Conservation (phyloP, 495 filamentous ascomycete genomes). For the Penicillium cinerascens region DNA sequence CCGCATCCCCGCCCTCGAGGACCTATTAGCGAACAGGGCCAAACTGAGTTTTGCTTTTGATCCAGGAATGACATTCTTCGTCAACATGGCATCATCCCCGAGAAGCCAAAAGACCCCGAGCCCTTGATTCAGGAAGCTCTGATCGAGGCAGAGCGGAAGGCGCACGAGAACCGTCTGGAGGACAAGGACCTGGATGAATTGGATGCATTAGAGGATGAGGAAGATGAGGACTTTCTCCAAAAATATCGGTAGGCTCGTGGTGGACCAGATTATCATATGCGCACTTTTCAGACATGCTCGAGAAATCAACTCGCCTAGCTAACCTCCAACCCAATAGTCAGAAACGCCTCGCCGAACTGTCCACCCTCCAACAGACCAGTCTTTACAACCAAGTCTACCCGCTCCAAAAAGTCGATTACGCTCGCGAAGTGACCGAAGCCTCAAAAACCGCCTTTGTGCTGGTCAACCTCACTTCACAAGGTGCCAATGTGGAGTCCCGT, state of each 20-base stretch:
- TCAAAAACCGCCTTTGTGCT: slow-evolving; percentile 70
- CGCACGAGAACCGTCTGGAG: slow-evolving; percentile 86
- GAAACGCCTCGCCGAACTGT: slow-evolving; percentile 78
- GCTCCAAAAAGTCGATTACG: slow-evolving; percentile 89
- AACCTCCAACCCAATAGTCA: slow-evolving; percentile 49
- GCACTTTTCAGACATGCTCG: too few relatives aligned
- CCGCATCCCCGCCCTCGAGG: slow-evolving; percentile 9
- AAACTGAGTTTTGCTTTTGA: slow-evolving; percentile 2
- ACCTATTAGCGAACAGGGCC: slow-evolving; percentile 6
- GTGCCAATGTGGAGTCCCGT: slow-evolving; percentile 78
- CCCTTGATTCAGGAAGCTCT: slow-evolving; percentile 96
- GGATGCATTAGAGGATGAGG: slow-evolving; percentile 89
- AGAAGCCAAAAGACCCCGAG: slow-evolving; percentile 91
- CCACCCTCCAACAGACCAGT: slow-evolving; percentile 65
- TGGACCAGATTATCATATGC: neutral
- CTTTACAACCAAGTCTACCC: slow-evolving; percentile 88
- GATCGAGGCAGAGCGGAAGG: slow-evolving; percentile 69
- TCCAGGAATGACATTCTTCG: slow-evolving; percentile 97
- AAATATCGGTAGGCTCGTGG: slow-evolving; percentile 82
- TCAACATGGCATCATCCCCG: slow-evolving; percentile 91
- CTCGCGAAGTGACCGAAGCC: slow-evolving; percentile 86
- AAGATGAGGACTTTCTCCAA: slow-evolving; percentile 87
- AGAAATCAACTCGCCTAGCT: slow-evolving; percentile 5
- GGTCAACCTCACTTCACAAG: slow-evolving; percentile 79
- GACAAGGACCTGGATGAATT: slow-evolving; percentile 92